These are phyloP conservation scores for Rutstroemia sp. DNA, from an alignment of 2,329 filamentous ascomycete species.

Conservation along the genomic window DNA sequence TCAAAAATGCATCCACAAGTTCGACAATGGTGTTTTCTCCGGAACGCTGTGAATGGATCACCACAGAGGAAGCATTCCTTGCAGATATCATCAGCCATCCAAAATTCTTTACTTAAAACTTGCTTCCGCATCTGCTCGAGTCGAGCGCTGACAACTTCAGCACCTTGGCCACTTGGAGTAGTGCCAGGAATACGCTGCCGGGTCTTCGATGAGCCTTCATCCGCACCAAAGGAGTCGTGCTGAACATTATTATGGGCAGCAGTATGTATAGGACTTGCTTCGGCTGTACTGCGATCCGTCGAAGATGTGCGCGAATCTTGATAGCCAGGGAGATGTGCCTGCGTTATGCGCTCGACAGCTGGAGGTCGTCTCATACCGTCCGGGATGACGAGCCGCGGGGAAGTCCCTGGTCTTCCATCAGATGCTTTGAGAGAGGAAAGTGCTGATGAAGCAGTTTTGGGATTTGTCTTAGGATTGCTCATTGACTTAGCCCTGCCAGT, in stretches of 20 bases:
- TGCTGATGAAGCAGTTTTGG: conserved; percentile 25
- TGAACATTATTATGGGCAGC: conserved; percentile 51
- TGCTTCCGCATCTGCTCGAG: conserved; percentile 73
- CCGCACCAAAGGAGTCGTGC: conserved; percentile 47
- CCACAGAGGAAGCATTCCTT: conserved; percentile 95
- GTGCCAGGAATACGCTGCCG: conserved; percentile 48
- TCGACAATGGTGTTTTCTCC: conserved; percentile 93
- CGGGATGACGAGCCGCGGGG: conserved; percentile 18
- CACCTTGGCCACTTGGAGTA: conserved; percentile 47
- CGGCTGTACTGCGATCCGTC: conserved; percentile 47
- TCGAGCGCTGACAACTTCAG: conserved; percentile 52
- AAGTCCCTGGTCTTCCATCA: conserved; percentile 26
- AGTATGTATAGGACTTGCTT: conserved; percentile 49
- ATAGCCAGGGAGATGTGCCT: conserved; percentile 39
- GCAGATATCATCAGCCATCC: conserved; percentile 98
- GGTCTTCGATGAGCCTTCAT: conserved; percentile 31
- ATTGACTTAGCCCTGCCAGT: conserved; percentile 20
- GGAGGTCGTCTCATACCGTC: conserved; percentile 29
- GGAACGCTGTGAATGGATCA: conserved; percentile 83
- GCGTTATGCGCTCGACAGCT: conserved; percentile 33
- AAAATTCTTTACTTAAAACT: conserved; percentile 89
- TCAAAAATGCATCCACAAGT: conserved; percentile 98
- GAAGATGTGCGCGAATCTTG: conserved; percentile 50
- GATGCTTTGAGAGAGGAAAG: conserved; percentile 25
- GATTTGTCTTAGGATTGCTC: conserved; percentile 28